Base-by-base conservation (phyloP, 2,329 filamentous ascomycete species). In the Beauveria rudraprayagi region DNA sequence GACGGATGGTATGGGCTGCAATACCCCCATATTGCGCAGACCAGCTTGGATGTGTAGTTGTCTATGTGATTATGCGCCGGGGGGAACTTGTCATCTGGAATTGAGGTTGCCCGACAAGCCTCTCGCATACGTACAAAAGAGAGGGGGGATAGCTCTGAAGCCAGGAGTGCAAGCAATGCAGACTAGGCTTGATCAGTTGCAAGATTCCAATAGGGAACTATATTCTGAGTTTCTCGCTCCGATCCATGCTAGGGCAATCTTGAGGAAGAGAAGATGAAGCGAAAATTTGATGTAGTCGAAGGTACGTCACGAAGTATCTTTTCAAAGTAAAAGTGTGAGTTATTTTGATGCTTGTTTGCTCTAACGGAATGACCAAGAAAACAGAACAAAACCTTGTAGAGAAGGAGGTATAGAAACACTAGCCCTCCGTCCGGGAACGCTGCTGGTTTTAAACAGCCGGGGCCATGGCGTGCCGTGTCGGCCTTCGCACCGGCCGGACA, bases 1-100 rank as follows among this genome's bases (percentile, higher is more conserved):
- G 28, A 46, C 54, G 43, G 54, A 56, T 19, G 54, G 54, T 16
- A 56, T 44, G 6, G 54, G 54, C n/a, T 56, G 54, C n/a, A 56
- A n/a, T 10, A 56, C 54, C 9, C 43, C 11, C 54, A 56, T 56
- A 7, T 47, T 56, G 41, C 3, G 54, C 9, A 10, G 3, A 11
- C 51, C 37, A 8, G 14, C 2, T 14, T 6, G 51, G 37, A 16
- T n/a, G 8, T 28, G 14, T 26, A 24, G 11, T 34, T 24, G 19
- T 47, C 16, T 47, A 5, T 16, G 30, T 14, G 30, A 11, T 34
- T 34, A 34, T 14, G 30, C 11, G 30, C 30, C 11, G 40, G n/a
- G 40, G n/a, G 40, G 8, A 43, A 43, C 24, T 19, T 43, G 52
- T 40, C 52, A 55, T 55, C 41, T 24, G n/a, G 11, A 6, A 16